Percentiles rank a stretch among this genome's conserved stretches.
These are phyloP conservation scores for Salix udensis DNA, from an alignment of 345 rosid species.

Conservation along the genomic window DNA sequence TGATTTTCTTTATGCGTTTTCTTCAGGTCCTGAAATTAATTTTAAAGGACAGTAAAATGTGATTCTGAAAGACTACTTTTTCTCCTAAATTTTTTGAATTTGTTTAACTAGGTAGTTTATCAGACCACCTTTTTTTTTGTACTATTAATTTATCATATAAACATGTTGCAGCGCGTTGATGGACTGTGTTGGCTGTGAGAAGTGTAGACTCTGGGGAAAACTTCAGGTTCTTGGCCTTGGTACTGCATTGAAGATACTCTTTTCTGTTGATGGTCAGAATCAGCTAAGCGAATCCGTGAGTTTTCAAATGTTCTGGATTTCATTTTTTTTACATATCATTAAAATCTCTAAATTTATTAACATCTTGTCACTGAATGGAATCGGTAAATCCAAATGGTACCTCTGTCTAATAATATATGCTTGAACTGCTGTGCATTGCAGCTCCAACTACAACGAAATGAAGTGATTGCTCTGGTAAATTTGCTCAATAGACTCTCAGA, in stretches of 20 bases:
- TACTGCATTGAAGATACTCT: conserved; percentile 48
- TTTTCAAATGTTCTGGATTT: conserved; percentile 3
- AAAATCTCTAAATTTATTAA: not conserved
- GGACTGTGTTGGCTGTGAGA: conserved; percentile 81
- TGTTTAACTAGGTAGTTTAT: not conserved
- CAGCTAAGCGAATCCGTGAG: conserved; percentile 50
- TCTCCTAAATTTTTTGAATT: not conserved
- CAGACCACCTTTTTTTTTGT: not conserved
- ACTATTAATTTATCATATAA: not conserved
- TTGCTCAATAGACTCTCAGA: conserved; percentile 64
- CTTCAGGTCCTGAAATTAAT: not conserved
- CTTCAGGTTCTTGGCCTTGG: conserved; percentile 2
- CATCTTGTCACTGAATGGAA: not conserved
- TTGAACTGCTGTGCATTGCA: conserved; percentile 21
- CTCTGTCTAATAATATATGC: not conserved
- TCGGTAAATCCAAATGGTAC: not conserved
- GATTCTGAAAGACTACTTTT: not conserved
- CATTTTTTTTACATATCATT: not conserved
- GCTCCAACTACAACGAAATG: conserved; percentile 68
- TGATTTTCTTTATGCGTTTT: not conserved
- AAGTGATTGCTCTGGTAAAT: conserved; percentile 73
- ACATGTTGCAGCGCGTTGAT: conserved; percentile 69
- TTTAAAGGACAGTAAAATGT: not conserved
- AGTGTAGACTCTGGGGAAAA: conserved; percentile 75
- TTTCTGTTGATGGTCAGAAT: conserved; percentile 68